Conservation (phyloP, 306 rosid genomes). For the Macrotyloma uniflorum region DNA sequence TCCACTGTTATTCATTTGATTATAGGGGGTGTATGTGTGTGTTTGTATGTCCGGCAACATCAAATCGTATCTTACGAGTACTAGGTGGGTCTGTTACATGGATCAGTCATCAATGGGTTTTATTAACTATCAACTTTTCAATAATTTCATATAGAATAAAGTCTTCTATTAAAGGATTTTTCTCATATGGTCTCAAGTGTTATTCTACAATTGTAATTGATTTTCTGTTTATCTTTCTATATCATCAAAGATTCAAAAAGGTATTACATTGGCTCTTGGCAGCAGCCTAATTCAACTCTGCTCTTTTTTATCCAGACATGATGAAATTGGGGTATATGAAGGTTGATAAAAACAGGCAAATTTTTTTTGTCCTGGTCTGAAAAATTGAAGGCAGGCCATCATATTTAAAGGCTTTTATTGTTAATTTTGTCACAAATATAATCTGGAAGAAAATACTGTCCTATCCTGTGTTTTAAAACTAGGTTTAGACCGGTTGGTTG, state of each 20-base stretch:
- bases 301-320: background rate
- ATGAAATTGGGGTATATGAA: background rate
- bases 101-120: background rate
- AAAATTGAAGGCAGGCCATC: background rate
- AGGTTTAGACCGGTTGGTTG: too few species aligned
- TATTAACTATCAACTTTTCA: background rate
- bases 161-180: slow-evolving; percentile 10
- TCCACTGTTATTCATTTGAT: background rate
- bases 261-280: background rate
- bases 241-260: background rate
- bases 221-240: slow-evolving; percentile 5
- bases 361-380: background rate
- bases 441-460: background rate
- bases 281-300: background rate
- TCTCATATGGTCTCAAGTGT: background rate
- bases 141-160: background rate
- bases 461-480: too few species aligned
- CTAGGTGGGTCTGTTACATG: background rate
- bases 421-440: background rate
- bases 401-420: background rate
- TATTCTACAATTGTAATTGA: background rate
- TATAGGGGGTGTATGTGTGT: background rate
- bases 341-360: background rate
- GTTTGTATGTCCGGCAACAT: background rate
- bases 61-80: background rate